Percentiles rank a stretch among this genome's conserved stretches.
These are phyloP conservation scores for Coprinopsis cinerea DNA, from an alignment of 768 basidiomycete species.

Conservation along the genomic window DNA sequence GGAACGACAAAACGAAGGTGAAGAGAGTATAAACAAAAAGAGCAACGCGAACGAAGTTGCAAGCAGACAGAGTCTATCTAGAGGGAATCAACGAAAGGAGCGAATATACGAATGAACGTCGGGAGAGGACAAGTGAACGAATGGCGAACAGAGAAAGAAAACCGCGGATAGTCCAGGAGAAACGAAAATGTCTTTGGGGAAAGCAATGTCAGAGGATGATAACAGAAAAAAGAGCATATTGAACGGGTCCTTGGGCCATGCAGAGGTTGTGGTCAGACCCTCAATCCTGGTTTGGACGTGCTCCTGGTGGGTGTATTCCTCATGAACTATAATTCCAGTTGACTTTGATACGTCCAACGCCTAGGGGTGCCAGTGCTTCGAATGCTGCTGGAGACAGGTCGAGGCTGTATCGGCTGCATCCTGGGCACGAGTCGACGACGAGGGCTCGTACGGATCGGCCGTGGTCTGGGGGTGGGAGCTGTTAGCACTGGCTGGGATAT, in stretches of 20 bases:
- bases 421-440: slow-evolving; percentile 26
- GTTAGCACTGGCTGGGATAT: background rate
- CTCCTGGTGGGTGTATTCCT: background rate
- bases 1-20: no score
- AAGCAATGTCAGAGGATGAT: background rate
- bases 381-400: slow-evolving; percentile 25
- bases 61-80: no score
- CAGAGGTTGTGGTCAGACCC: background rate
- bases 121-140: no score
- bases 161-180: background rate
- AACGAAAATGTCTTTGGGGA: background rate
- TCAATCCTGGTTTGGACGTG: no score
- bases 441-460: slow-evolving; percentile 19
- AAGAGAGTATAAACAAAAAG: no score
- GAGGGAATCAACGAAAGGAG: no score
- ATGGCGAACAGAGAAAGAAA: no score
- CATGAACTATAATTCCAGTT: slow-evolving; percentile 20
- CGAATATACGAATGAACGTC: no score
- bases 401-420: slow-evolving; percentile 20
- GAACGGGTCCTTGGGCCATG: background rate
- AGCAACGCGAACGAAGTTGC: no score
- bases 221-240: background rate
- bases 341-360: slow-evolving; percentile 19
- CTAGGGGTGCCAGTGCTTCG: slow-evolving; percentile 21
- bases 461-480: slow-evolving; percentile 14